Evolutionary conservation across 257 asterid genomes (phyloP).

Genomic region (Solanum etuberosum): DNA sequence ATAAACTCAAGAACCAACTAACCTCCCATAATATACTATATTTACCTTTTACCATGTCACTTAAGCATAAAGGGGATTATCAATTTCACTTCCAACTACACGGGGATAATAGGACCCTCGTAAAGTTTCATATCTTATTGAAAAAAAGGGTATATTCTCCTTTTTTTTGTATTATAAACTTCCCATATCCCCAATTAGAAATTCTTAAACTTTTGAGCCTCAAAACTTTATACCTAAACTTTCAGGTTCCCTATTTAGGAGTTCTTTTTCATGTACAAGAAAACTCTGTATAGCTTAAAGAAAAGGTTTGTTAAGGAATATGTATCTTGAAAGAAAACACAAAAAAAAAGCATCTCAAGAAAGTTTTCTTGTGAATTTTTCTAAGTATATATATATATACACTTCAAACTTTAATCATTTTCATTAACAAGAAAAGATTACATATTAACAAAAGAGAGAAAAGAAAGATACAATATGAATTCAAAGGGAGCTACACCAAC

Average conservation of each 20-base stretch:
- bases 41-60: background rate
- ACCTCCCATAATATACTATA: background rate
- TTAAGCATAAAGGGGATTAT: background rate
- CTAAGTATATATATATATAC: background rate
- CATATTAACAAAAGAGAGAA: background rate
- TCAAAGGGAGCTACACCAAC: slow-evolving; percentile 8
- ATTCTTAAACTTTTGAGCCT: background rate
- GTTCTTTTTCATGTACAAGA: background rate
- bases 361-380: background rate
- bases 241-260: background rate
- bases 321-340: background rate
- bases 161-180: background rate
- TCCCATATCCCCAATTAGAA: background rate
- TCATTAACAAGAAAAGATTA: background rate
- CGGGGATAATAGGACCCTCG: background rate
- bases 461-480: slow-evolving; percentile 11
- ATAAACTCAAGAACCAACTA: background rate
- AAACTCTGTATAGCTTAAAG: background rate
- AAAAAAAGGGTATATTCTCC: background rate
- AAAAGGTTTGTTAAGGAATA: background rate
- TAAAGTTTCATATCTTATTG: background rate
- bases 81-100: background rate
- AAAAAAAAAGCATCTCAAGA: background rate
- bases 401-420: background rate
- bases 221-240: background rate